Conservation (phyloP, 306 rosid genomes). For the Fragaria nilgerrensis region DNA sequence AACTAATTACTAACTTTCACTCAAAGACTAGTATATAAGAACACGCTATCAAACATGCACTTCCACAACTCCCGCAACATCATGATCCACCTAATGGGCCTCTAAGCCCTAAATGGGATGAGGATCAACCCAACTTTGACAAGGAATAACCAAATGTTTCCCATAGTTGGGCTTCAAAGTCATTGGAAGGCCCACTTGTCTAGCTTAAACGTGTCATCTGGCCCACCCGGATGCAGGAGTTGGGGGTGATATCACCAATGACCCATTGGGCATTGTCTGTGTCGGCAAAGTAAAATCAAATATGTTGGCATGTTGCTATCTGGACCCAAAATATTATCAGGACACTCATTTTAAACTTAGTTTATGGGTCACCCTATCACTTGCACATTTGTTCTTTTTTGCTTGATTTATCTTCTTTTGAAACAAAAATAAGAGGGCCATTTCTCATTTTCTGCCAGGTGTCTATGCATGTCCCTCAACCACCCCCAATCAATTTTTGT, state of each 20-base stretch:
- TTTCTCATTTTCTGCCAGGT: slow-evolving; percentile 10
- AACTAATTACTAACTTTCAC: too few relatives aligned
- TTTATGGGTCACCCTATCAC: slow-evolving; percentile 27
- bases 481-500: neutral
- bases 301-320: neutral
- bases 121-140: neutral
- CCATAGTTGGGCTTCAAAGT: neutral
- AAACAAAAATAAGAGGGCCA: neutral
- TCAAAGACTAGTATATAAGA: too few relatives aligned
- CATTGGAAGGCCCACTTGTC: neutral
- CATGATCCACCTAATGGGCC: neutral
- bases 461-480: slow-evolving; percentile 18
- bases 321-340: slow-evolving; percentile 12
- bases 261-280: slow-evolving; percentile 2
- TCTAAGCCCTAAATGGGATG: neutral
- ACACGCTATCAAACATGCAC: too few relatives aligned
- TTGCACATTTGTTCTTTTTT: slow-evolving; percentile 22
- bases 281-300: neutral
- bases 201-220: neutral
- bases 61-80: too few relatives aligned
- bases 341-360: slow-evolving; percentile 3
- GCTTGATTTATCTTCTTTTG: neutral
- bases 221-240: neutral
- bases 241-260: neutral
- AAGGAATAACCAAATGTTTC: neutral